Conservation (phyloP, 2,329 filamentous ascomycete genomes). For the Periconia digitata region DNA sequence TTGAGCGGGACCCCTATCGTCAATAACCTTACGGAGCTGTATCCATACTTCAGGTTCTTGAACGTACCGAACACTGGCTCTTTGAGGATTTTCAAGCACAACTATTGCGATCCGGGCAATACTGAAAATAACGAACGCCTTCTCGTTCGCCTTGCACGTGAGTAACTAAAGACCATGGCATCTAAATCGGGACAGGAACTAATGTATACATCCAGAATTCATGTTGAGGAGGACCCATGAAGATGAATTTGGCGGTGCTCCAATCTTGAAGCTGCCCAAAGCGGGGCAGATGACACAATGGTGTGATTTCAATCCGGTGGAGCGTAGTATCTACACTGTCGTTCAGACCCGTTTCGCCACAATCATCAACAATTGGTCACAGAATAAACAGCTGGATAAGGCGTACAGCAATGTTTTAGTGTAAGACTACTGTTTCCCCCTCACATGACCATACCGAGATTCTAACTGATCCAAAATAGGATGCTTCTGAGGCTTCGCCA, state of each 20-base stretch:
- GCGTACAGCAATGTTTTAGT: constrained; percentile 47
- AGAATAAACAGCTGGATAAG: constrained; percentile 25
- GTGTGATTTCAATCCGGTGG: constrained; percentile 55
- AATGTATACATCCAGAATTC: constrained; percentile 34
- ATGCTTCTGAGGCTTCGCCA: constrained; percentile 56
- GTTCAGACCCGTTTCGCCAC: constrained; percentile 48
- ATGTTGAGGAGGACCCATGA: constrained; percentile 60
- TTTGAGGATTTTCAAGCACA: constrained; percentile 47
- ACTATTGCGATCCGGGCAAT: constrained; percentile 42
- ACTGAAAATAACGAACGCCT: constrained; percentile 39
- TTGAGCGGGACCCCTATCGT: constrained; percentile 49
- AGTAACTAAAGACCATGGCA: too few relatives aligned
- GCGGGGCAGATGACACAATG: constrained; percentile 47
- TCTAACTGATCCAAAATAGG: constrained; percentile 2
- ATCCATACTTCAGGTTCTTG: constrained; percentile 50
- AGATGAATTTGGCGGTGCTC: constrained; percentile 54
- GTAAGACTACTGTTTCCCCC: constrained; percentile 9
- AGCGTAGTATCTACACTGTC: constrained; percentile 57
- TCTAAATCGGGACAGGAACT: constrained; percentile 1
- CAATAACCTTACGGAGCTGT: constrained; percentile 34
- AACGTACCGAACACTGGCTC: constrained; percentile 44
- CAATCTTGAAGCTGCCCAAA: constrained; percentile 57
- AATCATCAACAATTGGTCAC: constrained; percentile 43
- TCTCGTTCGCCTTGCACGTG: constrained; percentile 34
- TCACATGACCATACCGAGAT: background rate